phyloP scores from a whole-genome alignment of 495 filamentous ascomycete species.

The Aspergillus egyptiacus region DNA sequence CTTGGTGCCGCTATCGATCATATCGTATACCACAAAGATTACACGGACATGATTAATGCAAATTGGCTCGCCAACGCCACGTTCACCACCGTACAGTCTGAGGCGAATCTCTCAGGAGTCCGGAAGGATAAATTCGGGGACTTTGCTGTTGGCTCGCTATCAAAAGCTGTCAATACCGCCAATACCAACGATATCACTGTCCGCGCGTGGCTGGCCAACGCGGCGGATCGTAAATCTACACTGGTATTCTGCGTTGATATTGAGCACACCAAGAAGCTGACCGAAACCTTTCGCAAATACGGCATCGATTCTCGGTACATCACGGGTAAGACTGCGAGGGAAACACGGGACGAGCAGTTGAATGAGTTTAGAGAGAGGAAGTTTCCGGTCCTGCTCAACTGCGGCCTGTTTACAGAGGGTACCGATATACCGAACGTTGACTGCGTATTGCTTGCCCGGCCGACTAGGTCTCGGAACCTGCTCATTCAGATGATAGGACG shows the following conservation, averaged over 20 bases:
- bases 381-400: slow-evolving; percentile 88
- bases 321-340: slow-evolving; percentile 66
- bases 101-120: slow-evolving; percentile 68
- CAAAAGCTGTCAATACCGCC: slow-evolving; percentile 70
- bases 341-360: slow-evolving; percentile 58
- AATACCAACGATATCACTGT: slow-evolving; percentile 76
- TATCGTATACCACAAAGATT: slow-evolving; percentile 96
- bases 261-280: slow-evolving; percentile 67
- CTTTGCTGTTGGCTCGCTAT: slow-evolving; percentile 68
- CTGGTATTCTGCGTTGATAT: slow-evolving; percentile 91
- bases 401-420: slow-evolving; percentile 92
- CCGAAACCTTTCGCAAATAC: slow-evolving; percentile 63
- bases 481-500: slow-evolving; percentile 97
- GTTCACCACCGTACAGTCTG: slow-evolving; percentile 87
- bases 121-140: slow-evolving; percentile 63
- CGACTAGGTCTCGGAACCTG: slow-evolving; percentile 83
- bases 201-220: slow-evolving; percentile 75
- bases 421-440: slow-evolving; percentile 98
- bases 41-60: slow-evolving; percentile 91
- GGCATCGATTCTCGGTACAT: slow-evolving; percentile 81
- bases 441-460: slow-evolving; percentile 81
- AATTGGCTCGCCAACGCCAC: slow-evolving; percentile 77
- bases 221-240: slow-evolving; percentile 68
- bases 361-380: slow-evolving; percentile 68
- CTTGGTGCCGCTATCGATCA: slow-evolving; percentile 87